These are phyloP conservation scores for Aspergillus tamarii DNA, from an alignment of 2,329 filamentous ascomycete species.

Conservation along the genomic window DNA sequence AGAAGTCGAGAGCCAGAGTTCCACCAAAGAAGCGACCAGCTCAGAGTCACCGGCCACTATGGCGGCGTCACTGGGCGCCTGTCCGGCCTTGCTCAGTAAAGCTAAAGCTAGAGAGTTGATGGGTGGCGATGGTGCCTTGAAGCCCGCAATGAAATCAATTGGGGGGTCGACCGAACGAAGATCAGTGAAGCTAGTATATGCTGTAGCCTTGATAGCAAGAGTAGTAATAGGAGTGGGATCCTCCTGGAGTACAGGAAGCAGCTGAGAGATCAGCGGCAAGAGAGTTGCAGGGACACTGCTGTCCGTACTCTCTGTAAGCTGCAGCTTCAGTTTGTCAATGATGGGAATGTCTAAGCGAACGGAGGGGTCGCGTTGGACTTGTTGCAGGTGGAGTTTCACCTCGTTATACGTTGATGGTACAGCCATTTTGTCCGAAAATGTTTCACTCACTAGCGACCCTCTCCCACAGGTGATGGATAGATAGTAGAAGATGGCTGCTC, in stretches of 20 bases:
- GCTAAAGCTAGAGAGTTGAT: constrained; percentile 61
- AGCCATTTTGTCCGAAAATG: constrained; percentile 30
- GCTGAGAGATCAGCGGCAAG: constrained; percentile 51
- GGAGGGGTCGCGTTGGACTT: constrained; percentile 49
- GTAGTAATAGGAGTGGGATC: constrained; percentile 60
- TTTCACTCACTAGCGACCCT: background rate
- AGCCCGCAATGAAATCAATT: constrained; percentile 59
- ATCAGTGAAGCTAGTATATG: constrained; percentile 54
- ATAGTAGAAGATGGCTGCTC: background rate
- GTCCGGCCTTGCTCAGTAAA: constrained; percentile 59
- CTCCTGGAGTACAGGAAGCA: constrained; percentile 59
- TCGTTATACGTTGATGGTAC: constrained; percentile 39
- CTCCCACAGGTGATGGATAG: background rate
- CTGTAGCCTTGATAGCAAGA: constrained; percentile 55
- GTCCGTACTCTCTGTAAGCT: constrained; percentile 42
- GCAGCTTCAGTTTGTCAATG: constrained; percentile 55
- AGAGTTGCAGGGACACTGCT: constrained; percentile 41
- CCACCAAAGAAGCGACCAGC: constrained; percentile 58
- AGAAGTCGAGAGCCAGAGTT: constrained; percentile 61
- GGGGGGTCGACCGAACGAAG: constrained; percentile 52
- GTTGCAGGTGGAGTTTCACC: constrained; percentile 47
- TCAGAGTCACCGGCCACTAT: constrained; percentile 60
- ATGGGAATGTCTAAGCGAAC: constrained; percentile 51
- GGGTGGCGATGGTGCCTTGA: constrained; percentile 53
- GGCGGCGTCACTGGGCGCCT: constrained; percentile 57